Conservation (phyloP, 2,329 filamentous ascomycete species). For the Xylariaceae sp. region DNA sequence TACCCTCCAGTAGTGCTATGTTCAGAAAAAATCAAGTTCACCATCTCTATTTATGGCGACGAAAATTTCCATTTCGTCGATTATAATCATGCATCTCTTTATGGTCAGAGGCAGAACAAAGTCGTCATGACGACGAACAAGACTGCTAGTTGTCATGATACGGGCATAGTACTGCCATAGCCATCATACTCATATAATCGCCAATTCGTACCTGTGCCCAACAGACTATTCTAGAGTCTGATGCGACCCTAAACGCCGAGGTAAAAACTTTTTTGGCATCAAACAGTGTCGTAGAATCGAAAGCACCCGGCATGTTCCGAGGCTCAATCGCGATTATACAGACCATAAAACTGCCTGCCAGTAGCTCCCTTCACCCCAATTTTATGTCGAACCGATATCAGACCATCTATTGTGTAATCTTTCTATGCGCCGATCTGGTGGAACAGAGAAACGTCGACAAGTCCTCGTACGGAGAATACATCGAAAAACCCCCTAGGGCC, state of each 20-base stretch:
- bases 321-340: background rate
- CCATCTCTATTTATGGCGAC: constrained; percentile 20
- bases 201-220: background rate
- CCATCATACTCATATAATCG: background rate
- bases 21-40: constrained; percentile 36
- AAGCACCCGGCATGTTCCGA: background rate
- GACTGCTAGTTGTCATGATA: constrained; percentile 1
- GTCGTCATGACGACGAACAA: background rate
- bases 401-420: no score
- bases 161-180: background rate
- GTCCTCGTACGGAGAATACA: constrained; percentile 5
- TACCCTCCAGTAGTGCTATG: constrained; percentile 34
- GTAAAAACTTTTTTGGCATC: background rate
- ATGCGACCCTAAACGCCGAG: background rate
- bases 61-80: constrained; percentile 22
- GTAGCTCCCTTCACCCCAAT: no score
- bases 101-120: background rate
- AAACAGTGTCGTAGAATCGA: background rate
- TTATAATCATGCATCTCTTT: background rate
- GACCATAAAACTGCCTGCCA: no score
- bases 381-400: background rate
- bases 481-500: constrained; percentile 28
- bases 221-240: background rate
- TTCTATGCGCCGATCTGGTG: background rate
- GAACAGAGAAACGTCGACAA: background rate